phyloP scores from a whole-genome alignment of 495 filamentous ascomycete genomes.

The Filosporella fistucella region DNA sequence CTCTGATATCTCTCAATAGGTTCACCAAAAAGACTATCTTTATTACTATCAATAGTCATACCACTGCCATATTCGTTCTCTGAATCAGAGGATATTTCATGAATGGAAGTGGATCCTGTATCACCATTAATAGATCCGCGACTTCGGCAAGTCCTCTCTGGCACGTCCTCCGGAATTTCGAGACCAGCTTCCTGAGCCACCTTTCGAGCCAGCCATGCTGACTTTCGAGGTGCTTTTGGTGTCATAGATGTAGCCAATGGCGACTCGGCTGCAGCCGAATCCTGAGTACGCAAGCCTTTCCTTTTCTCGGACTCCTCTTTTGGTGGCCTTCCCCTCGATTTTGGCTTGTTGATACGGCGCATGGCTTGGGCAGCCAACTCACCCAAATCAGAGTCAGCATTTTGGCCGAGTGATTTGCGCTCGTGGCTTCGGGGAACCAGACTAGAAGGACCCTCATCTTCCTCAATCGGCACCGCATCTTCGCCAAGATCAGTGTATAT shows the following conservation, averaged over 20 bases:
- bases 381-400: not conserved
- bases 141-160: constrained; percentile 1
- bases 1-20: constrained; percentile 4
- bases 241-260: not conserved
- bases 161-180: constrained; percentile 2
- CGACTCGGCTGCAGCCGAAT: not conserved
- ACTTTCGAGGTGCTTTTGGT: constrained; percentile 15
- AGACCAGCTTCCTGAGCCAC: constrained; percentile 8
- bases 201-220: constrained; percentile 19
- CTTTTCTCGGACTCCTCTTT: constrained; percentile 3
- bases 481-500: constrained; percentile 20
- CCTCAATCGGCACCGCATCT: constrained; percentile 16
- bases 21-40: constrained; percentile 22
- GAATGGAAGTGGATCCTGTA: not conserved
- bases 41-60: constrained; percentile 1
- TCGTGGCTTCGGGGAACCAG: not conserved
- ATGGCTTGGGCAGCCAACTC: constrained; percentile 12
- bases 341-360: constrained; percentile 7
- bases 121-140: not conserved
- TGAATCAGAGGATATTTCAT: constrained; percentile 9
- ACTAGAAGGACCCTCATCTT: constrained; percentile 11
- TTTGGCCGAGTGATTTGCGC: not conserved
- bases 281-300: constrained; percentile 4
- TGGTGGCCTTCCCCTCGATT: not conserved
- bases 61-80: constrained; percentile 5